Conservation (phyloP, 345 rosid species). For the Arabidopsis arenosa region DNA sequence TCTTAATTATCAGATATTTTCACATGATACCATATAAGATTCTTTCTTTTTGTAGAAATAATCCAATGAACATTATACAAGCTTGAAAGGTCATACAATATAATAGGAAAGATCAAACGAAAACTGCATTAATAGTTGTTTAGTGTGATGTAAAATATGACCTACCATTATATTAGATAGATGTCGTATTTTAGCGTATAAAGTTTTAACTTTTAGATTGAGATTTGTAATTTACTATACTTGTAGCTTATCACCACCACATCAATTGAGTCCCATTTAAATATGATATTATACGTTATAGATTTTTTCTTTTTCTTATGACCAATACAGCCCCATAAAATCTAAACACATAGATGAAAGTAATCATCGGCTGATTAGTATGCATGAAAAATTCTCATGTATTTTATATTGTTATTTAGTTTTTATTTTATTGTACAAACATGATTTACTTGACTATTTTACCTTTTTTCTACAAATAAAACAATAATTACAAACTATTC, state of each 20-base stretch:
- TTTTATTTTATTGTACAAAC: background rate
- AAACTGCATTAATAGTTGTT: background rate
- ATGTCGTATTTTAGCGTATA: constrained; percentile 28
- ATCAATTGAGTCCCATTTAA: background rate
- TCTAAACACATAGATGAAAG: constrained; percentile 7
- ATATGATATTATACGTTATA: background rate
- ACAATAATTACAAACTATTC: constrained; percentile 53
- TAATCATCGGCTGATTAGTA: background rate
- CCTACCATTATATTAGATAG: constrained; percentile 29
- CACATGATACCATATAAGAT: constrained; percentile 13
- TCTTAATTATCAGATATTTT: constrained; percentile 33
- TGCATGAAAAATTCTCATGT: background rate
- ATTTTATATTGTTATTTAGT: background rate
- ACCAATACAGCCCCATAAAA: background rate
- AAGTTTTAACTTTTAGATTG: constrained; percentile 12
- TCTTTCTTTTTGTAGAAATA: constrained; percentile 30
- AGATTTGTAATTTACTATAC: background rate
- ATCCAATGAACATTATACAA: constrained; percentile 31
- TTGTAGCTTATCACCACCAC: constrained; percentile 13
- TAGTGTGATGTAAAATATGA: constrained; percentile 33
- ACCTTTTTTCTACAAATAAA: constrained; percentile 54
- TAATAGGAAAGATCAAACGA: constrained; percentile 26
- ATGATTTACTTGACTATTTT: constrained; percentile 28
- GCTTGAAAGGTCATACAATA: constrained; percentile 23
- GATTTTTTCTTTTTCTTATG: background rate